Evolutionary conservation across 2,329 filamentous ascomycete genomes (phyloP).

Genomic region (Hypoxylon sp.): DNA sequence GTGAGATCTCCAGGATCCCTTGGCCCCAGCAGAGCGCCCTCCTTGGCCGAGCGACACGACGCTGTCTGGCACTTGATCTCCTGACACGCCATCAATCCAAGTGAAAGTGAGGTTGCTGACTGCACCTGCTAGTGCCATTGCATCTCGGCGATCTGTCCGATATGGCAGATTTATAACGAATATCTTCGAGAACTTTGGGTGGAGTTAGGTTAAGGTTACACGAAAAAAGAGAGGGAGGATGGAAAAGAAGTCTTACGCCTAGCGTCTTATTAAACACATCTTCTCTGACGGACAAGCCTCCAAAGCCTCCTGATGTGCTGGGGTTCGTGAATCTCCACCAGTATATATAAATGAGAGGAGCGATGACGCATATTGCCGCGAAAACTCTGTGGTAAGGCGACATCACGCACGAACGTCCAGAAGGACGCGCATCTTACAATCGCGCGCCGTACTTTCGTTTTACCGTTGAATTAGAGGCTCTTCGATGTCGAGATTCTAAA

Average conservation of each 20-base stretch:
- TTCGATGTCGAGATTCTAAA: too few species aligned
- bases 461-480: too few species aligned
- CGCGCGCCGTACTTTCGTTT: neutral
- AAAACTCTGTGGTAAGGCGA: slow-evolving; percentile 33
- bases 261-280: slow-evolving; percentile 46
- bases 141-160: slow-evolving; percentile 66
- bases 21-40: slow-evolving; percentile 52
- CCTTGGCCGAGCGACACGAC: slow-evolving; percentile 51
- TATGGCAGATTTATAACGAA: slow-evolving; percentile 67
- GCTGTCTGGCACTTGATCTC: slow-evolving; percentile 55
- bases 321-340: slow-evolving; percentile 19
- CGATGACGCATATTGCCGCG: slow-evolving; percentile 28
- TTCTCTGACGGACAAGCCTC: neutral
- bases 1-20: slow-evolving; percentile 59
- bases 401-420: slow-evolving; percentile 27
- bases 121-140: slow-evolving; percentile 63
- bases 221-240: neutral
- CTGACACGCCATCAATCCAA: slow-evolving; percentile 64
- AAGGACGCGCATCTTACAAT: slow-evolving; percentile 11
- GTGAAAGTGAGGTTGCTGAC: slow-evolving; percentile 62
- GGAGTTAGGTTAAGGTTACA: slow-evolving; percentile 1
- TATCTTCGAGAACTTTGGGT: slow-evolving; percentile 65
- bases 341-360: slow-evolving; percentile 43
- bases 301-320: neutral
- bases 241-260: slow-evolving; percentile 37